Percentiles rank a stretch among this genome's conserved stretches.
Conservation (phyloP, 2,329 filamentous ascomycete genomes). For the Macrophomina phaseolina region DNA sequence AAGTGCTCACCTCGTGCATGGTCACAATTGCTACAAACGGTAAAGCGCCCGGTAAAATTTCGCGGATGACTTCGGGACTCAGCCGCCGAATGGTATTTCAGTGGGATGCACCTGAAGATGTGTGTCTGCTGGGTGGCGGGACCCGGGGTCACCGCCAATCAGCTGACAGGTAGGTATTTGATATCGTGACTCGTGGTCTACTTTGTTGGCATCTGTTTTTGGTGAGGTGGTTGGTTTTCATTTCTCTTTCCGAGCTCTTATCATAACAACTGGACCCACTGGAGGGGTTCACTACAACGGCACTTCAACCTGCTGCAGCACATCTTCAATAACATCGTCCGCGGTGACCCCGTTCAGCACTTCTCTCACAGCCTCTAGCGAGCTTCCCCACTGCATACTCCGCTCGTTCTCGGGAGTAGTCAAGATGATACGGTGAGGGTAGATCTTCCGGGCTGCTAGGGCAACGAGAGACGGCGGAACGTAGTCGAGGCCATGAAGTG, state of each 20-base stretch:
- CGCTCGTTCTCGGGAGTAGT: constrained; percentile 74
- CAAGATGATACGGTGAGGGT: constrained; percentile 80
- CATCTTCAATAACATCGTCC: constrained; percentile 64
- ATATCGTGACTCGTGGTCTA: constrained; percentile 5
- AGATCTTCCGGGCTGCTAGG: constrained; percentile 84
- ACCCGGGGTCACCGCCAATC: not conserved
- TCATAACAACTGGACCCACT: not conserved
- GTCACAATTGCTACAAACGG: constrained; percentile 12
- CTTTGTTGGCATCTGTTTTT: constrained; percentile 1
- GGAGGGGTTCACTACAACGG: constrained; percentile 50
- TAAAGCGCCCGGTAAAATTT: constrained; percentile 2
- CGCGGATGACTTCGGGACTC: constrained; percentile 1
- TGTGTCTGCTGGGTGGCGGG: not conserved
- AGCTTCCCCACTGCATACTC: constrained; percentile 93
- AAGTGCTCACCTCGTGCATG: constrained; percentile 12
- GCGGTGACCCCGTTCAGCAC: constrained; percentile 66
- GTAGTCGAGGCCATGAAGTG: constrained; percentile 80
- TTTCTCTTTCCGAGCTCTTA: constrained; percentile 6
- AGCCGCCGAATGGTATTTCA: not conserved
- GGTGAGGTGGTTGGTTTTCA: constrained; percentile 9
- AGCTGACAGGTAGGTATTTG: constrained; percentile 3
- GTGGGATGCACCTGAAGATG: not conserved
- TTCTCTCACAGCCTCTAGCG: constrained; percentile 69
- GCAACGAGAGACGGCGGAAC: constrained; percentile 83
- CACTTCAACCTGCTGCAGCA: constrained; percentile 61